Evolutionary conservation across 345 rosid genomes (phyloP).

Genomic region (Luvunga scandens): DNA sequence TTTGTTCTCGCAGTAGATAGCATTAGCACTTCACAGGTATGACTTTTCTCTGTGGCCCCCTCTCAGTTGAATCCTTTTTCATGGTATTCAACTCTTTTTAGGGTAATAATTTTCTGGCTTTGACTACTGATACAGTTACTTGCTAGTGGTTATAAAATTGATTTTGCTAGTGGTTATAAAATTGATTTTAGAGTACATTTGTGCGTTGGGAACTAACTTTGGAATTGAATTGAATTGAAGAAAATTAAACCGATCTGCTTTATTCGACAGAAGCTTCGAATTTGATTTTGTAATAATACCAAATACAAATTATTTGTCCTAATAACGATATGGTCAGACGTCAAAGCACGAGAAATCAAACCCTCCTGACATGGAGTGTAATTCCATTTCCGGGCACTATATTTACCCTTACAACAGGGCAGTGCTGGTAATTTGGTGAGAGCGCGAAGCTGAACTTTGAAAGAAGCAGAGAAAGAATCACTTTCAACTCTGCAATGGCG

Average conservation of each 20-base stretch:
- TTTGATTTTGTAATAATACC: no score
- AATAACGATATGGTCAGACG: neutral
- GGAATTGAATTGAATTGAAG: neutral
- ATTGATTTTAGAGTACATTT: no score
- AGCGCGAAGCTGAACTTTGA: constrained; percentile 37
- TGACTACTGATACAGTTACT: no score
- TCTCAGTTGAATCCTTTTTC: no score
- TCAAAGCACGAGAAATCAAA: neutral
- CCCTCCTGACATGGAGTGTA: constrained; percentile 19
- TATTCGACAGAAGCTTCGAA: neutral
- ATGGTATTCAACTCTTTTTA: no score
- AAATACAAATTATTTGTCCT: neutral
- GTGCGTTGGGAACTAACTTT: neutral
- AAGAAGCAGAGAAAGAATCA: constrained; percentile 33
- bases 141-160: no score
- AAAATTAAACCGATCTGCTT: neutral
- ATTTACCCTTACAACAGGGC: constrained; percentile 38
- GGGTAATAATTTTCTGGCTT: no score
- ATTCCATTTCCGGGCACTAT: constrained; percentile 34
- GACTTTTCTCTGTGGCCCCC: no score
- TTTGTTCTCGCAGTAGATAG: neutral
- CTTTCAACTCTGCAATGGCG: constrained; percentile 45
- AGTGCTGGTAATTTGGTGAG: constrained; percentile 35
- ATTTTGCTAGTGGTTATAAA: no score
- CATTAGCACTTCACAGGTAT: neutral